These are phyloP conservation scores for Starmerella vitae DNA, from an alignment of 805 yeast species.

Conservation along the genomic window DNA sequence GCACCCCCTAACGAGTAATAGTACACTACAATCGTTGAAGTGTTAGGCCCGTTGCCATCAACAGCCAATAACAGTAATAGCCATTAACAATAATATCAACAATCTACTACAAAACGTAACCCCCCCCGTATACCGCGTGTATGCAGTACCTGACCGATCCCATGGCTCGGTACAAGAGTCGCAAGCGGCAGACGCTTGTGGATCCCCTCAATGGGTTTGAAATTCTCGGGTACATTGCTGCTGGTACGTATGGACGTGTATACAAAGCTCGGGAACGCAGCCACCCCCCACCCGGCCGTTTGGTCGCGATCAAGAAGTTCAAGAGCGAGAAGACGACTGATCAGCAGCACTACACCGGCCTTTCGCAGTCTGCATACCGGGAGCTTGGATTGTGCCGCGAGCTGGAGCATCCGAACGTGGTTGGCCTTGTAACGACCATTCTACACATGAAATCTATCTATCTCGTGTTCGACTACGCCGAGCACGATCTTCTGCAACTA, in stretches of 20 bases:
- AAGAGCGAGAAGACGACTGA: constrained; percentile 80
- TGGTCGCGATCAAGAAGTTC: constrained; percentile 78
- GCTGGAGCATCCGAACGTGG: constrained; percentile 63
- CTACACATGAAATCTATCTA: constrained; percentile 80
- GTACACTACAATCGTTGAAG: too few species aligned
- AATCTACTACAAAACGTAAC: too few species aligned
- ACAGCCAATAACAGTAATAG: too few species aligned
- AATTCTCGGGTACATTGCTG: constrained; percentile 89
- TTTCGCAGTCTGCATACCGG: constrained; percentile 88
- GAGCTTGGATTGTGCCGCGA: constrained; percentile 95
- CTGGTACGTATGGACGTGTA: constrained; percentile 94
- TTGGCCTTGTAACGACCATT: constrained; percentile 66
- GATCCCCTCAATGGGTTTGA: constrained; percentile 77
- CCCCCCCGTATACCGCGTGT: too few species aligned
- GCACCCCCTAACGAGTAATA: too few species aligned
- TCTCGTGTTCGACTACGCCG: constrained; percentile 93
- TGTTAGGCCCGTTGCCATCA: too few species aligned
- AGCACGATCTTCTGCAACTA: constrained; percentile 85
- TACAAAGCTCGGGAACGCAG: constrained; percentile 53
- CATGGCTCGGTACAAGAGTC: constrained; percentile 37
- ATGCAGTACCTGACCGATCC: constrained; percentile 23
- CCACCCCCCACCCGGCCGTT: constrained; percentile 12
- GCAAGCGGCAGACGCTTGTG: constrained; percentile 52
- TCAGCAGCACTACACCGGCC: constrained; percentile 77
- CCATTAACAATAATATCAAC: too few species aligned